These are phyloP conservation scores for Penicillium desertorum DNA, from an alignment of 495 filamentous ascomycete species.

Conservation along the genomic window DNA sequence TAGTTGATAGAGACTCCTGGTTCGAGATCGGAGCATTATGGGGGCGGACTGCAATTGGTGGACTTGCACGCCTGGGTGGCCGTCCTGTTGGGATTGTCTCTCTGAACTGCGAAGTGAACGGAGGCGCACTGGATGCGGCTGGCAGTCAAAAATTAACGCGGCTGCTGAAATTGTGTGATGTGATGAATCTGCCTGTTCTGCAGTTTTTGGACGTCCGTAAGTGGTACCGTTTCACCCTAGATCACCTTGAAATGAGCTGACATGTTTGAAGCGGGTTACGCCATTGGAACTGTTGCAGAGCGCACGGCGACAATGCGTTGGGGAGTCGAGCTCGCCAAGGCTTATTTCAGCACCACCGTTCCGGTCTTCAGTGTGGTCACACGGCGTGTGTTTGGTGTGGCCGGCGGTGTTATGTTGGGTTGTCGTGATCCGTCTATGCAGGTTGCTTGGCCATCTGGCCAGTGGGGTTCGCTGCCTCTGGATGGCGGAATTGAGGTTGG, in stretches of 20 bases:
- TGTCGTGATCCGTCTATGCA: constrained; percentile 58
- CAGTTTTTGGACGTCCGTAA: constrained; percentile 62
- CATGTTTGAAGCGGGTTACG: constrained; percentile 50
- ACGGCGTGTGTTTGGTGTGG: constrained; percentile 58
- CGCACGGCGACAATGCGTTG: constrained; percentile 62
- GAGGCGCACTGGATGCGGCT: constrained; percentile 58
- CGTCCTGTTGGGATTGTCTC: constrained; percentile 56
- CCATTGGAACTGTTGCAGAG: constrained; percentile 62
- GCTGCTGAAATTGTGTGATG: constrained; percentile 60
- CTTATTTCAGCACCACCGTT: constrained; percentile 59
- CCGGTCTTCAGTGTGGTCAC: constrained; percentile 62
- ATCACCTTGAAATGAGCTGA: constrained; percentile 1
- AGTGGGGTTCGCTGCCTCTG: constrained; percentile 60
- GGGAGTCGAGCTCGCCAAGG: constrained; percentile 57
- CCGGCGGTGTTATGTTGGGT: constrained; percentile 61
- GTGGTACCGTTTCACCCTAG: constrained; percentile 13
- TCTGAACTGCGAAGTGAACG: constrained; percentile 59
- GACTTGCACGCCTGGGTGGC: constrained; percentile 56
- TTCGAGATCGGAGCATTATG: constrained; percentile 64
- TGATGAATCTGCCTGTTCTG: constrained; percentile 61
- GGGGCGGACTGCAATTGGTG: constrained; percentile 60
- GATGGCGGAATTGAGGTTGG: constrained; percentile 63
- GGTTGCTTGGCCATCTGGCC: constrained; percentile 61
- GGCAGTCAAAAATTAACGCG: constrained; percentile 60
- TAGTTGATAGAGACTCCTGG: constrained; percentile 56